Evolutionary conservation across 1,139 yeast genomes (phyloP), one percentile per base, ranked within the genome.

Genomic region (Sugiyamaella paludigena): DNA sequence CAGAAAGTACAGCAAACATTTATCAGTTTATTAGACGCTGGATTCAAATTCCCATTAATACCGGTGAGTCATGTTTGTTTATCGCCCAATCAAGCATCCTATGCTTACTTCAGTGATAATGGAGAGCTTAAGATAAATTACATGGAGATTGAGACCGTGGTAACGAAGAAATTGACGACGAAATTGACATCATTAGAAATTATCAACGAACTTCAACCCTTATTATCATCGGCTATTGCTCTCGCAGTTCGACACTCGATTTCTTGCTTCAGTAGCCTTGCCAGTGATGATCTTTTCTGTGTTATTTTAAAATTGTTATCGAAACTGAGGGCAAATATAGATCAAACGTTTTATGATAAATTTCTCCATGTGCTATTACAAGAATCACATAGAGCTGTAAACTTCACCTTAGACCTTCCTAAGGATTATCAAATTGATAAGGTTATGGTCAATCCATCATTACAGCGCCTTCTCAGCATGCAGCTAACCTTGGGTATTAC

Each of bases 371-470:
- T 77, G 0, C 68, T 83, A 2, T 63, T 84, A 15, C 73, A 78
- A 49, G 94, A 86, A 60, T 74, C 83, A 1, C 92, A 86, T 59
- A 70, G 80, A 29, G 83, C 92, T 0, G 78, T 85, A 46, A 83
- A 80, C 61, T 81, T 85, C 64, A 81, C 83, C 33, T 73, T 86
- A 47, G 88, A 84, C 36, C 78, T 82, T 50, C 75, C 81, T 9
- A 77, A 79, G 50, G 75, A 69, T 39, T 87, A 82, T 45, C 84
- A 82, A 40, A 82, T 84, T 2, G 94, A 85, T 59, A 83, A 82
- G 62, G 71, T 85, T 50, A 69, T 86, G 42, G 83, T 84, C 24
- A 83, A 81, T 58, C 92, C 88, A 26, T 87, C 89, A 2, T 71
- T 83, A 50, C 95, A 83, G 61, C 78, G 83, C 54, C 69, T 83